Evolutionary conservation across 768 basidiomycete species (phyloP).

Genomic region (Rhodotorula toruloides): DNA sequence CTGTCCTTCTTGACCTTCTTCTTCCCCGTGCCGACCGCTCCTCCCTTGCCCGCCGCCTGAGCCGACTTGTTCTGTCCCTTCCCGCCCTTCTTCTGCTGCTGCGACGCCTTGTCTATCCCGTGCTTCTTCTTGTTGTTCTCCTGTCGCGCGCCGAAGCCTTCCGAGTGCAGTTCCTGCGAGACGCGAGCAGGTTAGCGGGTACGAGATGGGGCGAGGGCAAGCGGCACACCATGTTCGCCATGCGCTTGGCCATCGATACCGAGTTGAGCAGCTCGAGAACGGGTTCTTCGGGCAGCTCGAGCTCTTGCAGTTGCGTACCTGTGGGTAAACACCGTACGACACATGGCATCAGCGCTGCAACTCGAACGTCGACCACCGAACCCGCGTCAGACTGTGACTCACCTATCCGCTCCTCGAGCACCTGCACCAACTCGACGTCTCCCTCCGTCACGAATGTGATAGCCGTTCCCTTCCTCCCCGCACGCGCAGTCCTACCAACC

Average conservation of each 20-base stretch:
- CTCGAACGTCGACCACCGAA: not conserved
- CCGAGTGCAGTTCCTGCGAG: constrained; percentile 61
- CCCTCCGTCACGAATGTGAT: constrained; percentile 91
- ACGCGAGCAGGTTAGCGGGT: constrained; percentile 49
- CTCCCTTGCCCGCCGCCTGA: constrained; percentile 21
- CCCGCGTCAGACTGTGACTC: constrained; percentile 44
- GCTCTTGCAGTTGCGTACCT: constrained; percentile 72
- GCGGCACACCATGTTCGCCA: constrained; percentile 79
- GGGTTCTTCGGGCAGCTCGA: constrained; percentile 68
- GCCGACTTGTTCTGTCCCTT: not conserved
- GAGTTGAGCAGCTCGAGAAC: constrained; percentile 78
- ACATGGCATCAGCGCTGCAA: not conserved
- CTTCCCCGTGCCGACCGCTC: not conserved
- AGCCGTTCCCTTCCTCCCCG: constrained; percentile 79
- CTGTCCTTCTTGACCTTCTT: not conserved
- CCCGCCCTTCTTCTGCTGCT: not conserved
- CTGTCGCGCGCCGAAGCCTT: constrained; percentile 82
- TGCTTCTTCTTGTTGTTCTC: constrained; percentile 58
- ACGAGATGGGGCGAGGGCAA: not conserved
- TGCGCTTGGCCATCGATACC: constrained; percentile 86
- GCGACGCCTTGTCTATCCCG: not conserved
- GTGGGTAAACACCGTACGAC: not conserved
- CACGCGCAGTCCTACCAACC: constrained; percentile 93
- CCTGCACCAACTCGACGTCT: constrained; percentile 76
- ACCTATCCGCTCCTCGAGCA: constrained; percentile 83